Percentiles rank a stretch among this genome's conserved stretches.
Evolutionary conservation across 2,329 filamentous ascomycete genomes (phyloP).

Genomic region (Sporothrix brasiliensis): DNA sequence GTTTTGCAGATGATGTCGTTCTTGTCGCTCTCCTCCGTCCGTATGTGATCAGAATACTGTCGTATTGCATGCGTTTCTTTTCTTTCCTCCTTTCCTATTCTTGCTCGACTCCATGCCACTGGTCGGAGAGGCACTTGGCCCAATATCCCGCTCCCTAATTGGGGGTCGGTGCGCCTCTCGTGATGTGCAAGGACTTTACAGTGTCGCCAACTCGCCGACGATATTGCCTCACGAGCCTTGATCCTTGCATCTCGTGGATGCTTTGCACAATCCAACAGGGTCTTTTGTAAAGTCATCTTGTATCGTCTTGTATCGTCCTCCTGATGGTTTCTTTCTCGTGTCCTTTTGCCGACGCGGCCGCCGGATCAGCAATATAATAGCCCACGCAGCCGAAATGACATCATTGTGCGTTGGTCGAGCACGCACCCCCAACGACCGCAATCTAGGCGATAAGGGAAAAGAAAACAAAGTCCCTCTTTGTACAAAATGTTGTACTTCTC

Average conservation of each 20-base stretch:
- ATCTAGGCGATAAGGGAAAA: too few relatives aligned
- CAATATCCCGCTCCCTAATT: neutral
- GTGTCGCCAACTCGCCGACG: neutral
- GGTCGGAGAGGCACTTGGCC: neutral
- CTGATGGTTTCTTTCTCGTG: neutral
- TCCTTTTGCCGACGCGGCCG: neutral
- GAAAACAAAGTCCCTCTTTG: neutral
- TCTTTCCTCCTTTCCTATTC: neutral
- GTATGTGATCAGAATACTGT: neutral
- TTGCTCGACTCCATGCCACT: too few relatives aligned
- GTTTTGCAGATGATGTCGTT: neutral
- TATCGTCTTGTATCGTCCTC: too few relatives aligned
- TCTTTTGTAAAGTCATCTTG: too few relatives aligned
- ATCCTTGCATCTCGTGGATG: neutral
- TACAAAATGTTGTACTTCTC: neutral
- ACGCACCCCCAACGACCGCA: neutral
- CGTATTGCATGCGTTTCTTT: neutral
- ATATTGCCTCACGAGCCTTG: neutral
- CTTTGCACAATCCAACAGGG: neutral
- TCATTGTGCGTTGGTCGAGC: neutral
- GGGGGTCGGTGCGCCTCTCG: conserved; percentile 9
- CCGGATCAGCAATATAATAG: neutral
- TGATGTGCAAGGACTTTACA: neutral
- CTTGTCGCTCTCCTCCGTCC: neutral
- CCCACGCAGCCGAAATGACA: neutral